Evolutionary conservation across 208 protist species (phyloP), one percentile per base, ranked within the genome.

Genomic region (Acanthamoeba royreba): DNA sequence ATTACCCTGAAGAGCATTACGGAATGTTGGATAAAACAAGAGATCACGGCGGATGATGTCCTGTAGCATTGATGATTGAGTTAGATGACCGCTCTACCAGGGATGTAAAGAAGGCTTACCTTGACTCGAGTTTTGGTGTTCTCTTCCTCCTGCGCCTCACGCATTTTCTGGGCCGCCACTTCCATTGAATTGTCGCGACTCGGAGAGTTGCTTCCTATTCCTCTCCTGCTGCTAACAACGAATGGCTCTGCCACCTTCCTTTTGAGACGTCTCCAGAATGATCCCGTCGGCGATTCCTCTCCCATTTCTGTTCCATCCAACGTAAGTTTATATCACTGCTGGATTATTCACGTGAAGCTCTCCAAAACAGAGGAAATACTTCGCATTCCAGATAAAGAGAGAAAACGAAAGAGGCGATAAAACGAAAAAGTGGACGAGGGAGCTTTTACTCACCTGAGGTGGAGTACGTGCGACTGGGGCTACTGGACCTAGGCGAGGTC

Each of bases 1-100:
- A 45, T 86, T 86, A 31, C 77, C 77, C 77, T 86, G 45, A 15
- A 86, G 46, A 3, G 77, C 77, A 31, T 86, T 86, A 31, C 46
- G 40, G 42, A 58, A 86, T 38, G 46, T 55, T 31, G 40, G 45
- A 31, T 86, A 58, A n/a, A 86, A 86, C 43, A 47, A 35, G 77
- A 86, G 77, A 45, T 86, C 77, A 31, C 77, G 77, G 1, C 77
- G 77, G 77, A 86, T 86, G 77, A 86, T 86, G n/a, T 86, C 77
- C n/a, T n/a, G n/a, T n/a, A n/a, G n/a, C n/a, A n/a, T n/a, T n/a
- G n/a, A n/a, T n/a, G n/a, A n/a, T n/a, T n/a, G n/a, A n/a, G n/a
- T n/a, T n/a, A n/a, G n/a, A n/a, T n/a, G n/a, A n/a, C n/a, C n/a
- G n/a, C n/a, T n/a, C n/a, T n/a, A n/a, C n/a, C n/a, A n/a, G n/a